Conservation (phyloP, 208 protist genomes). For the Acanthamoeba castellanii region DNA sequence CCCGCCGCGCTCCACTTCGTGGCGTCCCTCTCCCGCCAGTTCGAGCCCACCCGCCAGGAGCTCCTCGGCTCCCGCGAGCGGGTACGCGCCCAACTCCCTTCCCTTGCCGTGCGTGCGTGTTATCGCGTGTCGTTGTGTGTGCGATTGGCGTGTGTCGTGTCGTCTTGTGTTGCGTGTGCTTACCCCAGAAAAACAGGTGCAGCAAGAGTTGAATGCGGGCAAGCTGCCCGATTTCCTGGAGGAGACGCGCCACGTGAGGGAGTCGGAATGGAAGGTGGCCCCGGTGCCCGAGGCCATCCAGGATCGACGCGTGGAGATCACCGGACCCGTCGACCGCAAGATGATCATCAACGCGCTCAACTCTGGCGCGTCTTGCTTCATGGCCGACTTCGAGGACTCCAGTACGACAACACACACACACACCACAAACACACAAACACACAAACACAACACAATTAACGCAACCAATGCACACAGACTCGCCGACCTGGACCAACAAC, state of each 20-base stretch:
- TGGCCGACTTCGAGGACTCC: slow-evolving; percentile 90
- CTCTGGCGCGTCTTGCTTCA: slow-evolving; percentile 86
- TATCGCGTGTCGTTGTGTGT: not conserved
- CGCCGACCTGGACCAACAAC: slow-evolving; percentile 85
- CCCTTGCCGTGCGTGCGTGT: not conserved
- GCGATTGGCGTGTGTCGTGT: too few species aligned
- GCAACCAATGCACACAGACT: slow-evolving; percentile 1
- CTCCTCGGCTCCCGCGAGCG: not conserved
- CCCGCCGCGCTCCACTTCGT: not conserved
- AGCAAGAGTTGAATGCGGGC: not conserved
- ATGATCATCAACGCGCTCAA: slow-evolving; percentile 91
- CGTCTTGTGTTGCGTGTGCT: not conserved
- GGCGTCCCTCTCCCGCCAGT: not conserved
- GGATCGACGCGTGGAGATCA: slow-evolving; percentile 76
- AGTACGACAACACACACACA: not conserved
- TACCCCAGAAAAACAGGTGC: too few species aligned
- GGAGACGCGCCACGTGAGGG: slow-evolving; percentile 70
- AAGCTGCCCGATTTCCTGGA: slow-evolving; percentile 24
- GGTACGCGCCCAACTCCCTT: not conserved
- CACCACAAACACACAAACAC: too few species aligned
- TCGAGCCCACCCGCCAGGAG: not conserved
- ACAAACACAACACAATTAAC: not conserved
- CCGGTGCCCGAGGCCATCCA: slow-evolving; percentile 80
- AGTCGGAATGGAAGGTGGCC: slow-evolving; percentile 78
- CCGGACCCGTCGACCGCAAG: slow-evolving; percentile 86